Base-by-base conservation (phyloP, 75 land plant genomes). In the Picea glauca region DNA sequence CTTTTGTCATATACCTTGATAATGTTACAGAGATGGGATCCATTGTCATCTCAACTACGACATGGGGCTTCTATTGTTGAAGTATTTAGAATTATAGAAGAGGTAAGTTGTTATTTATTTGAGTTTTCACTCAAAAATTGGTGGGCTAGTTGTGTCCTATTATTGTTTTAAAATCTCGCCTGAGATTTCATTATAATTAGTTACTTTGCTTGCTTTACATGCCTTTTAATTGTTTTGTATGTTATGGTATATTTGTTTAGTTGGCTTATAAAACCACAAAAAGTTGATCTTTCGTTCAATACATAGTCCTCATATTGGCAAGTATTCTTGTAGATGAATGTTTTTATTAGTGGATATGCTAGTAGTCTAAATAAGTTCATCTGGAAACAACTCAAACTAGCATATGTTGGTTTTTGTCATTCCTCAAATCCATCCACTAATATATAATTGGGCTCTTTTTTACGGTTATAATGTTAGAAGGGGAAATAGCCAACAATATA, bases 61-160 rank as follows among this genome's bases (percentile, higher is more conserved):
- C 90, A 87, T 35, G 92, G 88, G 57, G 77, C 76, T 82, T 92
- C 94, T 61, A 56, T 86, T 50, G 72, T 92, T 77, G 94, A 92
- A 81, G 88, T 92, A 12, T 92, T 82, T 78, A 78, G 94, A 72
- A 92, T 92, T 13, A 72, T 92, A 20, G 92, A 92, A 76, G 94
- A 92, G 92, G 94, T 90, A 80, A 14, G 79, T 58, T 66, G 46
- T 62, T 13, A 58, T 14, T 62, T 66, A 31, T 38, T 76, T 75
- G 17, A 31, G 12, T 68, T 38, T 20, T 70, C 73, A 20, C 13
- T 70, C 2, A 40, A 68, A 43, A 4, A 70, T 18, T 40, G 38
- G 35, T 15, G 33, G 43, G 23, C 43, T 67, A 67, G n/a, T 67
- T 67, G 43, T 40, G 4, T 40, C 43, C 38, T 35, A 3, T 35